These are phyloP conservation scores for Diutina sp. DNA, from an alignment of 1,139 yeast genomes.

Conservation along the genomic window DNA sequence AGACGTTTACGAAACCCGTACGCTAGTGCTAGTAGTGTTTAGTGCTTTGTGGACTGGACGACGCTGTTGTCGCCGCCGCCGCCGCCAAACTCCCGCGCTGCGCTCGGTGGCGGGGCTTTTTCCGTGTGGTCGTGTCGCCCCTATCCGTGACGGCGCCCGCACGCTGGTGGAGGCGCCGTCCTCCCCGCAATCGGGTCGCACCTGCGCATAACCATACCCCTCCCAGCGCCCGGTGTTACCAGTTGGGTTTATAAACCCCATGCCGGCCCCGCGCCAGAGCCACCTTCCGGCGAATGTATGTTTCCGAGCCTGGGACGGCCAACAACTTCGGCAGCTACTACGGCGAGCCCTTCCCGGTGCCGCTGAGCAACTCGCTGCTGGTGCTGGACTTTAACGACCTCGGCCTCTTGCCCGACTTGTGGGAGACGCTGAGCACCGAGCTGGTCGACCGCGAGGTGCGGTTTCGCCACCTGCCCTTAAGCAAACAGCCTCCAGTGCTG, in stretches of 20 bases:
- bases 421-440: slow-evolving; percentile 1
- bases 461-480: background rate
- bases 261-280: background rate
- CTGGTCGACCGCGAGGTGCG: background rate
- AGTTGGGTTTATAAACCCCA: background rate
- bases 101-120: background rate
- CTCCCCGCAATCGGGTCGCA: background rate
- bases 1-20: too few species aligned
- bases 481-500: background rate
- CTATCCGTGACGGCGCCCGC: background rate
- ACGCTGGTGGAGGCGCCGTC: background rate
- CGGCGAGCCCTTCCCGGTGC: background rate
- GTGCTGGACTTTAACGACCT: background rate
- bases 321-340: slow-evolving; percentile 1
- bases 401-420: background rate
- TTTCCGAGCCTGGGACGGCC: background rate
- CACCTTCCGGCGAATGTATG: background rate
- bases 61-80: too few species aligned
- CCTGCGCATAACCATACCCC: background rate
- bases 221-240: background rate
- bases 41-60: too few species aligned
- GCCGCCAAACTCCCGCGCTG: too few species aligned
- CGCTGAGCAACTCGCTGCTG: slow-evolving; percentile 1
- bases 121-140: background rate
- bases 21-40: too few species aligned